Base-by-base conservation (phyloP, 2,329 filamentous ascomycete genomes). In the Lachnellula willkommii region DNA sequence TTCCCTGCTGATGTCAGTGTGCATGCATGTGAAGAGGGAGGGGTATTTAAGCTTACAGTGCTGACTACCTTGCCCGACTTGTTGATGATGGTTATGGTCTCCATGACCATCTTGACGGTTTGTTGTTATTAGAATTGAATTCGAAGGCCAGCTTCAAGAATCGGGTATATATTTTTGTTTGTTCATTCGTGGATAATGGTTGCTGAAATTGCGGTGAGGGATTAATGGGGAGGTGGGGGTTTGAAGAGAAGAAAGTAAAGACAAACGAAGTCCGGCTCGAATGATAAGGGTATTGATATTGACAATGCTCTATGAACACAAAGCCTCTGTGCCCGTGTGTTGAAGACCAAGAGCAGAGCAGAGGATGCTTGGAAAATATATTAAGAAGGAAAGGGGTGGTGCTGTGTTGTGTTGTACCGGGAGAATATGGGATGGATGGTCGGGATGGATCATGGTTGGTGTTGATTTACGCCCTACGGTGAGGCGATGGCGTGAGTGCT, bases 21-120 rank as follows among this genome's bases (percentile, higher is more conserved):
- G 12, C 8, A 20, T 37, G 12, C 8, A 58, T 50, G 46, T 52
- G 47, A 43, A 52, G 35, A 53, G 56, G 20, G 35, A 32, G 49
- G 43, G 39, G 57, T 32, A 47, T 49, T 47, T 7, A 51, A 57
- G 61, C 87, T 71, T 79, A 92, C 90, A 57, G 87, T 94, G 78
- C 86, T 92, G 65, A 96, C 89, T 50, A 95, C 85, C 75, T 95
- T 95, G 67, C 90, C 90, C 56, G 90, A 94, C 72, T 83, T 91
- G 76, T 95, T 94, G 73, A 95, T 87, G 67, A 95, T 89, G 63
- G 90, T 92, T 64, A 96, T 85, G 50, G 89, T 93, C 73, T 95
- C 87, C 60, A 80, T 78, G 35, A 82, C 55, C 65, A 69, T 68
- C 22, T 59, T 66, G 58, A 43, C 43, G 58, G 49, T 58, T 39